Base-by-base conservation (phyloP, 2,329 filamentous ascomycete genomes). In the Lasiodiplodia gonubiensis region DNA sequence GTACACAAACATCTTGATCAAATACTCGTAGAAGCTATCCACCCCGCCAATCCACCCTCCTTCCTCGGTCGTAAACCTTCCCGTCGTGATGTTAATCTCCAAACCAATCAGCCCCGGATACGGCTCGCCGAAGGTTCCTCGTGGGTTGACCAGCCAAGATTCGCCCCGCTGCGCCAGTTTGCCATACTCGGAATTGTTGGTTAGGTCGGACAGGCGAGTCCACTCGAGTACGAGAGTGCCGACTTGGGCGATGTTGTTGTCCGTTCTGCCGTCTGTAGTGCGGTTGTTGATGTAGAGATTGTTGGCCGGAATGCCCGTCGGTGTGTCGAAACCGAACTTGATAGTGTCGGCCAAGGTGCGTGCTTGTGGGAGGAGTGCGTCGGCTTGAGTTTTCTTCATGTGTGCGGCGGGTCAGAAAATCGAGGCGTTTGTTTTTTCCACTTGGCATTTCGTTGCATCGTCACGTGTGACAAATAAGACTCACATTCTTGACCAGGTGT, bases 1-100 rank as follows among this genome's bases (percentile, higher is more conserved):
- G 76, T 96, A 96, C 66, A 94, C 79, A 73, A 89, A 95, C 91
- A 95, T 94, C 82, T 97, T 97, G 77, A 97, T 90, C 42, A 97
- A 85, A 73, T 96, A 96, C 79, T 96, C 92, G 80, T 96, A 97
- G 80, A 90, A 96, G 57, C 89, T 92, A 76, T 96, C 92, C 35
- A 86, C 86, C 5, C 91, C 90, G 60, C 90, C 92, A 42, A 87
- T 86, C 92, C 92, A 97, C 49, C 91, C 90, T 63, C 93, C 92
- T 2, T 71, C 73, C 25, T 85, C 85, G 74, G 94, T 86, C 18
- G 86, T 71, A 72, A 96, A 94, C 10, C 82, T 73, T 21, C 93
- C 93, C 3, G 86, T 88, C 2, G 80, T 75, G 69, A 92, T 84
- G 71, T 88, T 83, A 46, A 97, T 85, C 59, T 86, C 80, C 35